Base-by-base conservation (phyloP, 257 asterid genomes). In the Gentiana dahurica region DNA sequence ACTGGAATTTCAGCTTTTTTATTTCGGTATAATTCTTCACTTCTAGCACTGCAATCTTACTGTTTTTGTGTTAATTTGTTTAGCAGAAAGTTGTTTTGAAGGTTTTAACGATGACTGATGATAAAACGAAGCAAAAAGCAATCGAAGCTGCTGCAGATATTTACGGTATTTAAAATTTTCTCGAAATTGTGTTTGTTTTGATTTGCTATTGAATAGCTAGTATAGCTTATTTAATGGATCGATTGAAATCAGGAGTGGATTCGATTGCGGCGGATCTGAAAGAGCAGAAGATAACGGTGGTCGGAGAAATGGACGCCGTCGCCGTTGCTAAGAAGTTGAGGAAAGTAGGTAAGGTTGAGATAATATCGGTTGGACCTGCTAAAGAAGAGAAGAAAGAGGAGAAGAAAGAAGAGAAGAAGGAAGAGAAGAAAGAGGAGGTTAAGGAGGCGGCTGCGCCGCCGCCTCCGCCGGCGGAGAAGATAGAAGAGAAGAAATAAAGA, bases 121-220 rank as follows among this genome's bases (percentile, higher is more conserved):
- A 81, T 43, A 86, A 72, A 70, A 86, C 94, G 10, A 86, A 79
- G 75, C 87, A 81, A 70, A 83, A 75, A 68, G 86, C 94, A 58
- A 77, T 83, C 1, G 94, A 81, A 67, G 95, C 94, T 5, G 90
- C 82, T 47, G 94, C 95, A 36, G 87, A 86, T 72, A 70, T 86
- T 56, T 38, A 63, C 2, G 94, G 95, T 86, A 75, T 36, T 12
- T 44, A 32, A 7, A 47, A 4, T 13, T 13, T 2, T 39, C 15
- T n/a, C 33, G 13, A 1, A 8, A 37, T 4, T n/a, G 9, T n/a
- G 1, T 12, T 47, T 35, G 12, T 6, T n/a, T 3, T 33, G 10
- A 13, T 41, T 12, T 1, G 4, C 46, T 51, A 3, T 5, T 51
- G 55, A 33, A 51, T 35, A 2, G 4, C 38, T 24, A 24, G 24